Evolutionary conservation across 257 asterid genomes (phyloP).

Genomic region (Primulina tabacum): DNA sequence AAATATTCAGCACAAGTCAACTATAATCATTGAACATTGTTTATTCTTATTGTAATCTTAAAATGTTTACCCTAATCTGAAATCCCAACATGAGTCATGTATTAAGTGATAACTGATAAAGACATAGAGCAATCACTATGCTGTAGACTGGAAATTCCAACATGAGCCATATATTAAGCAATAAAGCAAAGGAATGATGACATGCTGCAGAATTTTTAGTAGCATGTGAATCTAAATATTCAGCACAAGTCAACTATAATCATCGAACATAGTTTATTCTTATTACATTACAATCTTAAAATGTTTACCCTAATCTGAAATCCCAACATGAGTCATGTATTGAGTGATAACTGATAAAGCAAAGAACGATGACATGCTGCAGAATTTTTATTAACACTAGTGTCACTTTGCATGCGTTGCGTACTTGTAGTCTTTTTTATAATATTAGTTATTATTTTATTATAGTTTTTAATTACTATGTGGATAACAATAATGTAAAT

Average conservation of each 20-base stretch:
- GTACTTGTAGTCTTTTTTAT: no score
- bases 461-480: no score
- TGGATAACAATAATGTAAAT: no score
- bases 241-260: constrained; percentile 15
- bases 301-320: not conserved
- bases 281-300: no score
- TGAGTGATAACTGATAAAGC: not conserved
- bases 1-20: constrained; percentile 16
- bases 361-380: constrained; percentile 18
- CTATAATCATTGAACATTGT: constrained; percentile 13
- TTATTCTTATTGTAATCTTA: not conserved
- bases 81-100: not conserved
- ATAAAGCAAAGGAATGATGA: constrained; percentile 15
- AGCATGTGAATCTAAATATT: constrained; percentile 10
- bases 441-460: no score
- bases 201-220: not conserved
- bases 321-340: constrained; percentile 4
- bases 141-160: not conserved
- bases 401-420: no score
- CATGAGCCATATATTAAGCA: constrained; percentile 3
- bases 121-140: no score
- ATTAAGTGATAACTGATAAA: constrained; percentile 2
- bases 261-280: constrained; percentile 8
- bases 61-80: not conserved
- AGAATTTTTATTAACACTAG: not conserved